Percentiles rank a stretch among this genome's conserved stretches.
These are phyloP conservation scores for Fusarium graminum DNA, from an alignment of 2,329 filamentous ascomycete species.

Conservation along the genomic window DNA sequence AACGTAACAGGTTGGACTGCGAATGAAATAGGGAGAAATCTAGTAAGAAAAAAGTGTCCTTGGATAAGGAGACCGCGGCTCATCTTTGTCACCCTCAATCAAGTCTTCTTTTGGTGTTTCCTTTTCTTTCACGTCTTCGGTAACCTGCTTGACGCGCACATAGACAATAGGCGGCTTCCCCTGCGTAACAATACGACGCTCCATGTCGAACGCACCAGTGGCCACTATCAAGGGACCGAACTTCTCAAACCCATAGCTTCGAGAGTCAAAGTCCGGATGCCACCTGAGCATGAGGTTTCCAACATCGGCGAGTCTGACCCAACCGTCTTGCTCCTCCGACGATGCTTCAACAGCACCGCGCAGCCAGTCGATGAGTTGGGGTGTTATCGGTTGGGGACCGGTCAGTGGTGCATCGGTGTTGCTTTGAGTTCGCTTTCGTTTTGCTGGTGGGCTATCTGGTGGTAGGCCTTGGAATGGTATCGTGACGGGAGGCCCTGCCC, in stretches of 20 bases:
- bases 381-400: background rate
- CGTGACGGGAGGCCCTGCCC: background rate
- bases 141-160: background rate
- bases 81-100: background rate
- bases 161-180: background rate
- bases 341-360: constrained; percentile 35
- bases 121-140: background rate
- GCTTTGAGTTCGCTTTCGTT: background rate
- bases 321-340: constrained; percentile 46
- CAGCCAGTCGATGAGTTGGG: constrained; percentile 15
- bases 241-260: constrained; percentile 48
- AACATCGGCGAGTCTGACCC: constrained; percentile 48
- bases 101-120: background rate
- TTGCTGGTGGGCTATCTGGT: background rate
- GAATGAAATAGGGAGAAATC: background rate
- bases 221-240: constrained; percentile 32
- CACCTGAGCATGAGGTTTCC: constrained; percentile 46
- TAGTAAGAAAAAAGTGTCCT: background rate
- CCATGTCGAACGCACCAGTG: accelerated
- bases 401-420: background rate
- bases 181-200: background rate
- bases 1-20: too few relatives aligned
- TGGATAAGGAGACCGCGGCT: background rate
- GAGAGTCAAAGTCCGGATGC: constrained; percentile 51
- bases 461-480: too few relatives aligned